Evolutionary conservation across 2,329 filamentous ascomycete species (phyloP), one percentile per base, ranked within the genome.

Genomic region (Colletotrichum magnum): DNA sequence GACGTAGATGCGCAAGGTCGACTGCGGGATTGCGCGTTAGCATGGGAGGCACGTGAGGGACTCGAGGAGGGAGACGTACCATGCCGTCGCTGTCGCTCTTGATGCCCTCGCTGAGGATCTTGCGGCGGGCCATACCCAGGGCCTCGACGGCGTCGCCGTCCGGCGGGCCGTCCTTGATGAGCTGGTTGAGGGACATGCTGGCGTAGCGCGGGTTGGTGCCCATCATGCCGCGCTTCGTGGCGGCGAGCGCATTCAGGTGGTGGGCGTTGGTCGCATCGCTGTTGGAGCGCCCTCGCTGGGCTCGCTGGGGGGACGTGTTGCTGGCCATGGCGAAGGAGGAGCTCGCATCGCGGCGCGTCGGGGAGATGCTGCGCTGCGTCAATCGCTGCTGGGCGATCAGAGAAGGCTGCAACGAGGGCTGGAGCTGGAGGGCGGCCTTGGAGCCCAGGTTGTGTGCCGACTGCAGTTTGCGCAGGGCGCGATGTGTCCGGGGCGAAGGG

Each of bases 1-100:
- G 73, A 97, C 90, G 80, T 99, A 98, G 78, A 98, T 97, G 76
- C 96, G 92, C 71, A 96, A 85, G 53, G 94, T 92, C 21, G 96
- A 99, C 95, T 97, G 28, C 39, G 43, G 32, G 26, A 13, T 43
- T 5, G 16, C 28, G 15, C 16, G 28, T 67, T 62, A 70, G 56
- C 32, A 32, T 24, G 13, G 13, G 24, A 5, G 15, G 9, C 6
- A 50, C n/a, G 28, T 7, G 36, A 32, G n/a, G 21, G n/a, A 13
- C 6, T 7, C 4, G 16, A 36, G 28, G 21, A 16, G 26, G 16
- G 18, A 28, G 32, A 5, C 43, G 4, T 70, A 94, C 92, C 92
- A 94, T 95, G 85, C 93, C 93, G 80, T 95, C 93, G 73, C 86
- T 88, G 76, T 94, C 93, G 74, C 90, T 90, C 77, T 92, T 93